These are phyloP conservation scores for Kandelia obovata DNA, from an alignment of 345 rosid genomes.

Conservation along the genomic window DNA sequence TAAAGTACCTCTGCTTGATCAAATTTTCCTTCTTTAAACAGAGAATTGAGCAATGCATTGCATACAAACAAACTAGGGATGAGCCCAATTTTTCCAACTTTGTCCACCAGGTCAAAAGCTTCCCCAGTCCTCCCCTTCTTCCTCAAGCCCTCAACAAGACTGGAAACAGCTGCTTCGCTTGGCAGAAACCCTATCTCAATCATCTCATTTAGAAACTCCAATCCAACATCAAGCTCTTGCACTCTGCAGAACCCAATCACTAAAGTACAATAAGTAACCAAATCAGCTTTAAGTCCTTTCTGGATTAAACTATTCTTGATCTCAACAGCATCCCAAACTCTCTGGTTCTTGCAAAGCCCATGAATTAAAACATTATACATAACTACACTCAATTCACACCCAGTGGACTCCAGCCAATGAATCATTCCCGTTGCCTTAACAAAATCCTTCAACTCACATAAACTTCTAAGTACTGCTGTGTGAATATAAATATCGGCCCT, in stretches of 20 bases:
- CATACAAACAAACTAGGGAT: slow-evolving; percentile 65
- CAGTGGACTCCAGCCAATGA: slow-evolving; percentile 46
- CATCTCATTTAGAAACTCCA: slow-evolving; percentile 64
- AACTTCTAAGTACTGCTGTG: slow-evolving; percentile 58
- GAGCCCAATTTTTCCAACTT: slow-evolving; percentile 41
- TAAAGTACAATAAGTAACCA: slow-evolving; percentile 68
- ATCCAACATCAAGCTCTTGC: slow-evolving; percentile 52
- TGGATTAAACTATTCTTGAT: slow-evolving; percentile 49
- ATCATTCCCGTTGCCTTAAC: slow-evolving; percentile 58
- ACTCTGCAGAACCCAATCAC: slow-evolving; percentile 67
- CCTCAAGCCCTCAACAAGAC: slow-evolving; percentile 67
- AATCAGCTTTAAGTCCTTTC: slow-evolving; percentile 50
- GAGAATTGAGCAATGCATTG: slow-evolving; percentile 67
- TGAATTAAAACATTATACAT: slow-evolving; percentile 72
- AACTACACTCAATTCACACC: slow-evolving; percentile 53
- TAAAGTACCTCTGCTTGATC: slow-evolving; percentile 66
- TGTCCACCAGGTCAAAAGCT: slow-evolving; percentile 56
- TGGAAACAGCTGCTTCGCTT: slow-evolving; percentile 62
- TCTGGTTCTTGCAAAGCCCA: slow-evolving; percentile 74
- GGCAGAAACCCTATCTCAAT: slow-evolving; percentile 54
- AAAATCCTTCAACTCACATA: slow-evolving; percentile 71
- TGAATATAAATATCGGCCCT: slow-evolving; percentile 55
- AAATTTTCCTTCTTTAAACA: slow-evolving; percentile 58
- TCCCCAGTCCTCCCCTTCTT: slow-evolving; percentile 50
- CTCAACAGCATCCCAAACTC: slow-evolving; percentile 59